Evolutionary conservation across 768 basidiomycete species (phyloP).

Genomic region (Tricholoma terreum): DNA sequence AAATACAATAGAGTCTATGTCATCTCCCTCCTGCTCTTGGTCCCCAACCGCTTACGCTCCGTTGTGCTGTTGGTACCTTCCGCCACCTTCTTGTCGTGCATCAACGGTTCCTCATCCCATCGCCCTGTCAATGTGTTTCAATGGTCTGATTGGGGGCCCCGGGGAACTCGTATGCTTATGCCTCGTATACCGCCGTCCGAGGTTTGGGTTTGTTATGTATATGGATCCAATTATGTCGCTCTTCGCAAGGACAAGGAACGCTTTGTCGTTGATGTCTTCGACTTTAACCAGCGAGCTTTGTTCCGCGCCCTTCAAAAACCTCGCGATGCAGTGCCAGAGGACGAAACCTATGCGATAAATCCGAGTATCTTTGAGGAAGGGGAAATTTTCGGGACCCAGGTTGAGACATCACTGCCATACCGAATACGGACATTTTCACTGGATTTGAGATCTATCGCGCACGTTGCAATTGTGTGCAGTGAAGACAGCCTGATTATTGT

Average conservation of each 20-base stretch:
- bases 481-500: conserved; percentile 56
- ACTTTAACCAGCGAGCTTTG: conserved; percentile 48
- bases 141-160: conserved; percentile 55
- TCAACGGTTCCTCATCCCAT: conserved; percentile 18
- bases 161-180: conserved; percentile 41
- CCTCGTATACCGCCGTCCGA: conserved; percentile 29
- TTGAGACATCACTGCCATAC: conserved; percentile 48
- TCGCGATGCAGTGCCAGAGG: conserved; percentile 2
- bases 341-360: not conserved
- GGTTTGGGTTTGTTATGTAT: conserved; percentile 60
- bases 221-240: conserved; percentile 44
- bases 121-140: conserved; percentile 19
- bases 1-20: conserved; percentile 42
- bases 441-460: conserved; percentile 16
- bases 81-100: conserved; percentile 35
- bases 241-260: conserved; percentile 8
- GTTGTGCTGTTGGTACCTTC: conserved; percentile 44
- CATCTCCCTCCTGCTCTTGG: conserved; percentile 40
- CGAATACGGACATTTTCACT: conserved; percentile 30
- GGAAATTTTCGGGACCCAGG: conserved; percentile 38
- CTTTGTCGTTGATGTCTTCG: conserved; percentile 39
- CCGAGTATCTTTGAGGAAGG: conserved; percentile 2
- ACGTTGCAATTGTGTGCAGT: conserved; percentile 45
- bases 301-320: conserved; percentile 19
- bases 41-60: conserved; percentile 21